phyloP scores from a whole-genome alignment of 495 filamentous ascomycete species.

The Annulohypoxylon nitens region DNA sequence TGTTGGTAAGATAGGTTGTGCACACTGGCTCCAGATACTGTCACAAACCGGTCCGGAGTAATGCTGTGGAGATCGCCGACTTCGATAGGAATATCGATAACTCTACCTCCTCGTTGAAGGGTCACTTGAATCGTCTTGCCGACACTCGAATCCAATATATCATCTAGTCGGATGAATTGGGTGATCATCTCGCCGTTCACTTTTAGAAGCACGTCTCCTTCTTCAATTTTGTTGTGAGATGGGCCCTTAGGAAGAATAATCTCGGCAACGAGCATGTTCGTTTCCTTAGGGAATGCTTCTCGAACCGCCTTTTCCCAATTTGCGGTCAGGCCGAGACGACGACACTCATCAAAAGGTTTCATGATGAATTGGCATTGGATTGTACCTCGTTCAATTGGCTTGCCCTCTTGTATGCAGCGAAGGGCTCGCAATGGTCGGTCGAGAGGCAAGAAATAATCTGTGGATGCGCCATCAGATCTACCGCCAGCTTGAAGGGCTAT shows the following conservation, averaged over 20 bases:
- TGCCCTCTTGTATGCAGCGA: constrained; percentile 81
- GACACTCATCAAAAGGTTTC: constrained; percentile 97
- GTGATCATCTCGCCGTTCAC: constrained; percentile 96
- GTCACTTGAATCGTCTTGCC: constrained; percentile 78
- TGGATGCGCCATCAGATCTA: constrained; percentile 92
- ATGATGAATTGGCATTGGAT: constrained; percentile 98
- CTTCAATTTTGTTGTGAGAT: constrained; percentile 84
- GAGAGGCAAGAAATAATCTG: constrained; percentile 96
- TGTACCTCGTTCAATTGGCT: constrained; percentile 86
- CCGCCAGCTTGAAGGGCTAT: constrained; percentile 96
- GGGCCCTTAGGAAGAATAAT: constrained; percentile 93
- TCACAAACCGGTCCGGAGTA: constrained; percentile 94
- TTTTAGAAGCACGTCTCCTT: constrained; percentile 95
- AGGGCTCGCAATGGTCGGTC: constrained; percentile 90
- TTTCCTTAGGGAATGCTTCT: constrained; percentile 88
- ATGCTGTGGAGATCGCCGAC: constrained; percentile 95
- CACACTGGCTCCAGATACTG: constrained; percentile 92
- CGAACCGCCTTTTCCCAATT: constrained; percentile 89
- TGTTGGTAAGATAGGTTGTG: constrained; percentile 97
- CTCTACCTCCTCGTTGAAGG: constrained; percentile 88
- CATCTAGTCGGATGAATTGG: constrained; percentile 93
- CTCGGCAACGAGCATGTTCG: constrained; percentile 96
- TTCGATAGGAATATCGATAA: constrained; percentile 84
- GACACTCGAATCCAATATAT: constrained; percentile 91
- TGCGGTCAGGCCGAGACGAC: constrained; percentile 84